A percentile compares a stretch with the other conserved stretches of the same genome.
Evolutionary conservation across 305 asterid genomes (phyloP).

Genomic region (Fraxinus paxiana): DNA sequence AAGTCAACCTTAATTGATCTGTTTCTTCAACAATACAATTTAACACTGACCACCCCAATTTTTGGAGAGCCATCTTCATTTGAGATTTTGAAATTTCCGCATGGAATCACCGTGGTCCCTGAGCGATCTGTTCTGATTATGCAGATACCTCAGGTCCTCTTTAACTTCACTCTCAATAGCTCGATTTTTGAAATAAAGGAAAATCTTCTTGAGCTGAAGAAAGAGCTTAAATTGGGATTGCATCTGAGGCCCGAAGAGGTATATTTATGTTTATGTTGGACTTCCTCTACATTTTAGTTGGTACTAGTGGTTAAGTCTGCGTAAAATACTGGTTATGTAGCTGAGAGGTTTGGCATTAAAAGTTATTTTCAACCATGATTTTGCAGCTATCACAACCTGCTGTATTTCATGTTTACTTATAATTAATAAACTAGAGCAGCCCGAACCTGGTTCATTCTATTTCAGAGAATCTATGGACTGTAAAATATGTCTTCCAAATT

Average conservation of each 20-base stretch:
- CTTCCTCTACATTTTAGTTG: not conserved
- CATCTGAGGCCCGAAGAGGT: constrained; percentile 73
- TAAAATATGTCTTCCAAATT: not conserved
- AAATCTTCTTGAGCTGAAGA: constrained; percentile 59
- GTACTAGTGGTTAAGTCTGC: not conserved
- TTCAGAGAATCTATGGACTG: not conserved
- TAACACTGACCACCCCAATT: constrained; percentile 61
- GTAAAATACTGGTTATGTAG: constrained; percentile 7
- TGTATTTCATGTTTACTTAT: not conserved
- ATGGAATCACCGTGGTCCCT: constrained; percentile 72
- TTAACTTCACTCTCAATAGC: constrained; percentile 72
- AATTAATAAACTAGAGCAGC: not conserved
- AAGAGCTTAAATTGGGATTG: constrained; percentile 64
- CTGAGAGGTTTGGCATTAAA: not conserved
- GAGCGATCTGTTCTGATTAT: constrained; percentile 35
- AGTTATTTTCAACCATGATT: not conserved
- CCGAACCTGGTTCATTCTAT: not conserved
- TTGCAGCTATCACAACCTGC: not conserved
- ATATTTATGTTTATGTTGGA: constrained; percentile 11
- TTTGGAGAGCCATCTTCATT: constrained; percentile 76
- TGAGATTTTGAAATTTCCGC: constrained; percentile 73
- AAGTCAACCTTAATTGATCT: constrained; percentile 59
- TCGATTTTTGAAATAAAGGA: constrained; percentile 66
- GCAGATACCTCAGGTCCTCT: constrained; percentile 40
- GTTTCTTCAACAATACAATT: constrained; percentile 56